phyloP scores from a whole-genome alignment of 2,329 filamentous ascomycete species.

The Penicillium sp. region DNA sequence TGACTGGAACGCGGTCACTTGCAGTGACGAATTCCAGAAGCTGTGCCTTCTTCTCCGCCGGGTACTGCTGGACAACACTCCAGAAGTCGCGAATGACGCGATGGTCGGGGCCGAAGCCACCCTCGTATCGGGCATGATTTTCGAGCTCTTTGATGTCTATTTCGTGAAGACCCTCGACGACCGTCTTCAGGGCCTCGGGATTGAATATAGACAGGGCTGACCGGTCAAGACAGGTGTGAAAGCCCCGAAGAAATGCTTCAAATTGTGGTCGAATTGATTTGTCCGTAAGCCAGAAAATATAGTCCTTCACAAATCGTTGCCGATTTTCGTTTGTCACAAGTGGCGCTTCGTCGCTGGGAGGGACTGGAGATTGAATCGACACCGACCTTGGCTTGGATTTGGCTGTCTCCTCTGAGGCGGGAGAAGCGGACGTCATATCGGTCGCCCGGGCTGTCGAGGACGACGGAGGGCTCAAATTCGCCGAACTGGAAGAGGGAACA shows the following conservation, averaged over 20 bases:
- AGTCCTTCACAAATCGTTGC: slow-evolving; percentile 73
- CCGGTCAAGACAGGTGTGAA: slow-evolving; percentile 66
- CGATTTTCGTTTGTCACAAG: slow-evolving; percentile 80
- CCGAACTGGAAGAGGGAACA: slow-evolving; percentile 16
- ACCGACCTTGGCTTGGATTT: slow-evolving; percentile 15
- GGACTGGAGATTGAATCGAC: slow-evolving; percentile 27
- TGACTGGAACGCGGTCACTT: slow-evolving; percentile 82
- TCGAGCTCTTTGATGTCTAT: slow-evolving; percentile 74
- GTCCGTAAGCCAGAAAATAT: slow-evolving; percentile 76
- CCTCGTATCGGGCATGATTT: slow-evolving; percentile 68
- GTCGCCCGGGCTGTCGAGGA: slow-evolving; percentile 21
- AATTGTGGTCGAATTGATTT: slow-evolving; percentile 73
- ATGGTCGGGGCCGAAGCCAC: slow-evolving; percentile 67
- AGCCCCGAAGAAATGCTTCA: slow-evolving; percentile 74
- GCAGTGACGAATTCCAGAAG: slow-evolving; percentile 94
- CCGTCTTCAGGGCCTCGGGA: slow-evolving; percentile 64
- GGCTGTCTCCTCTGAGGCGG: slow-evolving; percentile 17
- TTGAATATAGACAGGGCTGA: slow-evolving; percentile 69
- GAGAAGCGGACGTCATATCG: neutral
- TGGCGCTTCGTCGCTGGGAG: slow-evolving; percentile 51
- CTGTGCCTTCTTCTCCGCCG: slow-evolving; percentile 63
- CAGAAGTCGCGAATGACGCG: slow-evolving; percentile 75
- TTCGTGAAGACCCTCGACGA: slow-evolving; percentile 77
- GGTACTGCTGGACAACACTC: slow-evolving; percentile 65
- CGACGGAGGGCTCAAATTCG: slow-evolving; percentile 19